Evolutionary conservation across 257 asterid species (phyloP).

Genomic region (Cinchona pubescens): DNA sequence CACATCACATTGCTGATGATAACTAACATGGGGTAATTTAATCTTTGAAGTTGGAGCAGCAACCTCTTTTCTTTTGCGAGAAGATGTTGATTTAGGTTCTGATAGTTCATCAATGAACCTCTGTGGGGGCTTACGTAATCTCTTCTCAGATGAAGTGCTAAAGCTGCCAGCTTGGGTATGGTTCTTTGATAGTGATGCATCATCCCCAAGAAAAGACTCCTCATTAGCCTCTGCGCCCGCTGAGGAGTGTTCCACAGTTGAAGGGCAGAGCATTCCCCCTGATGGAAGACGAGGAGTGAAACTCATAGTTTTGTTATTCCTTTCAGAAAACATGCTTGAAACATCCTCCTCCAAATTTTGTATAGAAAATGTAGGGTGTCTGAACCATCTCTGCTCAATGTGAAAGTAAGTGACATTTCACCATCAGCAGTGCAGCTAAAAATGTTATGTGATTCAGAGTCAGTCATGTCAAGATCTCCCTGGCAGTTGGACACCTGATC

Average conservation of each 20-base stretch:
- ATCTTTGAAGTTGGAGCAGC: conserved; percentile 41
- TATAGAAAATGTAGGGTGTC: conserved; percentile 42
- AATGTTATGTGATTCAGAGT: conserved; percentile 38
- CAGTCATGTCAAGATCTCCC: conserved; percentile 31
- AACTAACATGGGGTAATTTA: conserved; percentile 41
- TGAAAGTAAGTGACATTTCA: conserved; percentile 31
- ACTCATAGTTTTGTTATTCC: conserved; percentile 34
- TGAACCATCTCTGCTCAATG: conserved; percentile 42
- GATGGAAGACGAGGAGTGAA: conserved; percentile 30
- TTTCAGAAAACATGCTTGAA: conserved; percentile 49
- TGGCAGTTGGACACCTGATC: conserved; percentile 39
- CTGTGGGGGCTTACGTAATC: conserved; percentile 85
- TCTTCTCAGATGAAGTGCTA: conserved; percentile 49
- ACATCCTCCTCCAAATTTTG: conserved; percentile 52
- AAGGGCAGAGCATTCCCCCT: conserved; percentile 29
- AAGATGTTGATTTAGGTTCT: conserved; percentile 41
- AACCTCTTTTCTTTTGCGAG: conserved; percentile 42
- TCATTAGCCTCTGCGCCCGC: conserved; percentile 26
- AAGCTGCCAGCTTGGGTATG: conserved; percentile 22
- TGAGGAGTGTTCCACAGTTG: conserved; percentile 26
- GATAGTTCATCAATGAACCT: conserved; percentile 81
- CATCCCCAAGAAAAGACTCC: conserved; percentile 24
- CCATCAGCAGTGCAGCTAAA: conserved; percentile 33
- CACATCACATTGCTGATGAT: conserved; percentile 42
- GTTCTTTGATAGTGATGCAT: conserved; percentile 19